Conservation (phyloP, 371 early-diverging fungal genomes). For the Chytridium lagenaria region DNA sequence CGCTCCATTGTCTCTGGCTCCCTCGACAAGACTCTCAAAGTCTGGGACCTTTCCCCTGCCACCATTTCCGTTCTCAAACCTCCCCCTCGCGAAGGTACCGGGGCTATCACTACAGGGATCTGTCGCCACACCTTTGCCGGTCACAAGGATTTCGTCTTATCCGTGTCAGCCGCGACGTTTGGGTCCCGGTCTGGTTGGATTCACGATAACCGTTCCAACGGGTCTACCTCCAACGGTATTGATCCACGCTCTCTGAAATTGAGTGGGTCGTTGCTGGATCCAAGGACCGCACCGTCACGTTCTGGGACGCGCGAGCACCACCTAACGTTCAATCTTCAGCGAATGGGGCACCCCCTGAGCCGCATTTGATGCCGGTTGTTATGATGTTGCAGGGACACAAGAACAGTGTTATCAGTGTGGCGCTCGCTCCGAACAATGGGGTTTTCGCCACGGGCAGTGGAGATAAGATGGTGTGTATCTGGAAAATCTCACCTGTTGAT, state of each 20-base stretch:
- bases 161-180: constrained; percentile 89
- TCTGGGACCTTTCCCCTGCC: constrained; percentile 84
- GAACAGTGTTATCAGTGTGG: constrained; percentile 96
- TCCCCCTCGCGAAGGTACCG: constrained; percentile 13
- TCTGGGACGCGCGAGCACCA: constrained; percentile 86
- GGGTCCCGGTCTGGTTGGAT: constrained; percentile 36
- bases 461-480: constrained; percentile 90
- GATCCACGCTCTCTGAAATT: constrained; percentile 40
- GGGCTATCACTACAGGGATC: constrained; percentile 39
- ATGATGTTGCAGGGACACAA: constrained; percentile 97
- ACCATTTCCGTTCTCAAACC: constrained; percentile 40
- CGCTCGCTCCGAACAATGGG: constrained; percentile 79
- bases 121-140: constrained; percentile 61
- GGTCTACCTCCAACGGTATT: constrained; percentile 11
- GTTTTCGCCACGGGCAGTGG: constrained; percentile 97
- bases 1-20: constrained; percentile 88
- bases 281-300: constrained; percentile 94
- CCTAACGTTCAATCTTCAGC: background rate
- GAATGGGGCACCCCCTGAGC: constrained; percentile 23
- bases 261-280: constrained; percentile 94
- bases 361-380: constrained; percentile 23
- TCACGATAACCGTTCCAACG: no score
- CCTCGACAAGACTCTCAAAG: constrained; percentile 92
- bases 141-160: constrained; percentile 95
- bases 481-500: constrained; percentile 58